phyloP scores from a whole-genome alignment of 1,284 basidiomycete genomes.

The Moniliella sp. region DNA sequence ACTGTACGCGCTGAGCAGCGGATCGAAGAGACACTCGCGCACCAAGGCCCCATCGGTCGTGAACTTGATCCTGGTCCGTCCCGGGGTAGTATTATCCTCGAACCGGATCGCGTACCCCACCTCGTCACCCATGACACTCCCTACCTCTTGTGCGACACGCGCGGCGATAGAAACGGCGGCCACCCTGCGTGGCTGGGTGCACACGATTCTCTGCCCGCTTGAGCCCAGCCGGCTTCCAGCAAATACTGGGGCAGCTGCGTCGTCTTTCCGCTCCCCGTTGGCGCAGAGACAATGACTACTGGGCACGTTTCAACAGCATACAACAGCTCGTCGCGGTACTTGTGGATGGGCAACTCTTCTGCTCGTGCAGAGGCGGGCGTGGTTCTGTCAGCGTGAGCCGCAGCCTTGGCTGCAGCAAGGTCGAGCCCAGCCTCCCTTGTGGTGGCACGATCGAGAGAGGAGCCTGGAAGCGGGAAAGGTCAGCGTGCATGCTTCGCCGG shows the following conservation, averaged over 20 bases:
- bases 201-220: conserved; percentile 17
- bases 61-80: conserved; percentile 31
- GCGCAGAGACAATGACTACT: conserved; percentile 48
- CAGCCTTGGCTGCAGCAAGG: too few species aligned
- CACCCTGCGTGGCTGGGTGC: conserved; percentile 33
- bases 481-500: too few species aligned
- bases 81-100: conserved; percentile 28
- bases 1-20: conserved; percentile 19
- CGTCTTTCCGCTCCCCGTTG: conserved; percentile 24
- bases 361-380: too few species aligned
- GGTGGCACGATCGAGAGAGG: too few species aligned
- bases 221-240: conserved; percentile 48
- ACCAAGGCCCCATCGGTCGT: conserved; percentile 21
- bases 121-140: conserved; percentile 52
- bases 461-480: too few species aligned
- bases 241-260: conserved; percentile 71
- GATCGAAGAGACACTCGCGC: conserved; percentile 20
- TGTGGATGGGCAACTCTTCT: conserved; percentile 62
- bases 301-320: conserved; percentile 63
- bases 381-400: too few species aligned
- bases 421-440: too few species aligned
- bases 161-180: conserved; percentile 34
- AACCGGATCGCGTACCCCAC: conserved; percentile 39
- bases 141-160: conserved; percentile 32
- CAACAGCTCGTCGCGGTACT: conserved; percentile 58